A percentile compares a stretch with the other conserved stretches of the same genome.
These are phyloP conservation scores for Mollisia scopiformis DNA, from an alignment of 2,329 filamentous ascomycete species.

Conservation along the genomic window DNA sequence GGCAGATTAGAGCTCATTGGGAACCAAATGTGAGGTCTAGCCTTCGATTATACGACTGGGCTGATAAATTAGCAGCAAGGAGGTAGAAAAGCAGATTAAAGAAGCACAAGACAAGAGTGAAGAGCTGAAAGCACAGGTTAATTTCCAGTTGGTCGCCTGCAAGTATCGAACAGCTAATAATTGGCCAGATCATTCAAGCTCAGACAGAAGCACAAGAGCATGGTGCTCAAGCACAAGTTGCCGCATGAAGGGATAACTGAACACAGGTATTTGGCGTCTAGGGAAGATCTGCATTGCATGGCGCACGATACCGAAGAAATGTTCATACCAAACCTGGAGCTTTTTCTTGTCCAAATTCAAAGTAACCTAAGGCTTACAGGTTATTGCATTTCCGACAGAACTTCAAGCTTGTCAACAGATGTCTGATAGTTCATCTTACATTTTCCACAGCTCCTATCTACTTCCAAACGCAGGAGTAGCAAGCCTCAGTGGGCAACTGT, in stretches of 20 bases:
- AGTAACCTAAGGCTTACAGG: too few species aligned
- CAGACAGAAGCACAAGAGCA: conserved; percentile 42
- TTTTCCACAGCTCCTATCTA: too few species aligned
- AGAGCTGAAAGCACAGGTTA: conserved; percentile 65
- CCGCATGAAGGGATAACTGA: conserved; percentile 20
- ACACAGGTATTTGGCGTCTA: conserved; percentile 18
- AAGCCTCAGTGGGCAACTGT: too few species aligned
- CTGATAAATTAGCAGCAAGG: conserved; percentile 50
- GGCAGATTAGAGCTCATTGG: conserved; percentile 89
- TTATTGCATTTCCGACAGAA: too few species aligned
- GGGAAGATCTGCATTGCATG: conserved; percentile 27
- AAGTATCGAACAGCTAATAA: background rate
- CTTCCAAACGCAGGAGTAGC: too few species aligned
- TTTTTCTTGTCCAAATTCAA: too few species aligned
- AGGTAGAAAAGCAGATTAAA: conserved; percentile 68
- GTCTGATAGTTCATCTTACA: too few species aligned
- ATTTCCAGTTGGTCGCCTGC: conserved; percentile 27
- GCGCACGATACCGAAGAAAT: conserved; percentile 21
- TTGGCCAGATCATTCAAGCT: conserved; percentile 44
- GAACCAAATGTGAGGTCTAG: conserved; percentile 81
- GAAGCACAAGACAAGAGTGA: conserved; percentile 67
- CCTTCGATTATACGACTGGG: too few species aligned
- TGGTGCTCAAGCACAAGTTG: conserved; percentile 24
- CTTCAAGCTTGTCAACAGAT: too few species aligned
- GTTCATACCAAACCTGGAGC: too few species aligned